phyloP scores from a whole-genome alignment of 768 basidiomycete species.

The Tricholoma matsutake region DNA sequence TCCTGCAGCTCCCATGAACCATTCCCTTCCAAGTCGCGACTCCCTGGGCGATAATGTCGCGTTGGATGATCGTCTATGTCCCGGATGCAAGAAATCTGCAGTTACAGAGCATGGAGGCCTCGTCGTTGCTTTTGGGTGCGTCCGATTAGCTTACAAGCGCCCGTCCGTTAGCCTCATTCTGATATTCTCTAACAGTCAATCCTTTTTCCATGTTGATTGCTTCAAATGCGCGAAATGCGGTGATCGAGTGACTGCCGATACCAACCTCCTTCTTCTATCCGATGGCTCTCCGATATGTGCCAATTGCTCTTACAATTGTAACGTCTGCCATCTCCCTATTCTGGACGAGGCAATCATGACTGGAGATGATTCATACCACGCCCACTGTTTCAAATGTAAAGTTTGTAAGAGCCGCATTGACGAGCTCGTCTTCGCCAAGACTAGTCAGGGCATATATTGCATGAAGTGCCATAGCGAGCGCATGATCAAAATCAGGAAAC shows the following conservation, averaged over 20 bases:
- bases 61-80: constrained; percentile 64
- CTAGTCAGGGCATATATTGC: constrained; percentile 96
- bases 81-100: constrained; percentile 79
- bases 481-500: constrained; percentile 87
- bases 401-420: constrained; percentile 94
- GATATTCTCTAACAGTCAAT: constrained; percentile 53
- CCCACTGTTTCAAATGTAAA: constrained; percentile 97
- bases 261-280: constrained; percentile 92
- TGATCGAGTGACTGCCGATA: constrained; percentile 91
- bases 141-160: constrained; percentile 18
- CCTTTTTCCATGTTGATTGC: constrained; percentile 92
- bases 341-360: constrained; percentile 99
- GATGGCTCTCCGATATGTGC: constrained; percentile 98
- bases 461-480: constrained; percentile 99
- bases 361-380: constrained; percentile 97
- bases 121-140: constrained; percentile 95
- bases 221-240: constrained; percentile 97
- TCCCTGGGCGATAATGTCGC: constrained; percentile 23
- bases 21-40: constrained; percentile 31
- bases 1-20: constrained; percentile 22
- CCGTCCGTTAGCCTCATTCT: constrained; percentile 1
- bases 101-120: constrained; percentile 80
- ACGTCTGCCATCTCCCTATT: constrained; percentile 90
- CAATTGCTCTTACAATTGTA: constrained; percentile 93
- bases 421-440: constrained; percentile 98